Conservation (phyloP, 2,329 filamentous ascomycete genomes). For the Sporothrix luriei region DNA sequence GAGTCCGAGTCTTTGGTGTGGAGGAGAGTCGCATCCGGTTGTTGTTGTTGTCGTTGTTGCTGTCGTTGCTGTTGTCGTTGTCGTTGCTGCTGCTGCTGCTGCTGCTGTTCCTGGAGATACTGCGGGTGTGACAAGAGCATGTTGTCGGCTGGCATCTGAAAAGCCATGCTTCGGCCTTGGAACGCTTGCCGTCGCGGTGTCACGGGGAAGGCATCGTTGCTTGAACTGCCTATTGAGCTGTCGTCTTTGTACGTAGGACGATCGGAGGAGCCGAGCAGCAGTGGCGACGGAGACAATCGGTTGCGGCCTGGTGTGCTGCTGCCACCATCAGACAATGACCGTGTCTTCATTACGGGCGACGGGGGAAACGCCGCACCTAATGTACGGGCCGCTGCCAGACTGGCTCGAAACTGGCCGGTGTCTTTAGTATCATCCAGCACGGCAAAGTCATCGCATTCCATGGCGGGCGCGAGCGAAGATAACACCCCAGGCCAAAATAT, state of each 20-base stretch:
- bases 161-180: constrained; percentile 64
- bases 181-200: constrained; percentile 64
- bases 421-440: constrained; percentile 34
- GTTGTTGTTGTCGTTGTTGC: too few relatives aligned
- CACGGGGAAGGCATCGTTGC: constrained; percentile 53
- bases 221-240: constrained; percentile 52
- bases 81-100: too few relatives aligned
- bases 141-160: constrained; percentile 58
- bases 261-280: constrained; percentile 54
- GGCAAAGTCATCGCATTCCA: constrained; percentile 38
- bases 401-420: constrained; percentile 20
- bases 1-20: constrained; percentile 9
- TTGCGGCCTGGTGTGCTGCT: constrained; percentile 48
- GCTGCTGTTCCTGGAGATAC: constrained; percentile 33
- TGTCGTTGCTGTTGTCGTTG: too few relatives aligned
- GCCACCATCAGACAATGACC: constrained; percentile 67
- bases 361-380: constrained; percentile 32
- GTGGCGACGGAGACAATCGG: constrained; percentile 61
- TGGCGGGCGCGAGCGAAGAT: constrained; percentile 1
- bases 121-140: constrained; percentile 37
- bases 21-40: not conserved
- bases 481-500: not conserved
- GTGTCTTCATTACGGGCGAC: constrained; percentile 56
- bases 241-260: constrained; percentile 68
- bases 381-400: not conserved